A percentile compares a stretch with the other conserved stretches of the same genome.
phyloP scores from a whole-genome alignment of 345 rosid species.

The Boechera stricta region DNA sequence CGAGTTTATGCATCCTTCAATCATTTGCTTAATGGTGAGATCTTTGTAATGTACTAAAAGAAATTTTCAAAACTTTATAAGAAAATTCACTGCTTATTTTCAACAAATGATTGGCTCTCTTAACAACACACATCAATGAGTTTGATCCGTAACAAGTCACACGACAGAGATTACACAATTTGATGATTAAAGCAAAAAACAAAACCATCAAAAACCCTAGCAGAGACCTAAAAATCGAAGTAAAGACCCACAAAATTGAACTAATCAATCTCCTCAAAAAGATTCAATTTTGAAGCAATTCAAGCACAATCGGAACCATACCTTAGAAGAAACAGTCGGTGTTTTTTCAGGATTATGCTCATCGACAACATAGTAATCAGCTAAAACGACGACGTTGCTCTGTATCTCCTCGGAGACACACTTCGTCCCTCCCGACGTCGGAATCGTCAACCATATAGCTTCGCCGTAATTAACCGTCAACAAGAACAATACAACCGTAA shows the following conservation, averaged over 20 bases:
- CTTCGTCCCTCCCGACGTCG: slow-evolving; percentile 78
- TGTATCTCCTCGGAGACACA: slow-evolving; percentile 95
- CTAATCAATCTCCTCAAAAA: not conserved
- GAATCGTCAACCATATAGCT: slow-evolving; percentile 82
- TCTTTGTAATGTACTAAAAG: not conserved
- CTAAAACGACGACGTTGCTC: slow-evolving; percentile 76
- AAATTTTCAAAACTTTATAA: not conserved
- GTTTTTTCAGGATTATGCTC: slow-evolving; percentile 57
- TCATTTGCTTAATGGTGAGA: not conserved
- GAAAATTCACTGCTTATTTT: not conserved
- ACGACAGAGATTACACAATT: slow-evolving; percentile 4
- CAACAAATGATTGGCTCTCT: slow-evolving; percentile 14
- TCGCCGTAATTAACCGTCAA: slow-evolving; percentile 44
- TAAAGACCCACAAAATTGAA: slow-evolving; percentile 7
- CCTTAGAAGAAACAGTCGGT: slow-evolving; percentile 63
- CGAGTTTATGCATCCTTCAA: not conserved
- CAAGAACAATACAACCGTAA: slow-evolving; percentile 35
- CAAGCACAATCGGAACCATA: slow-evolving; percentile 36
- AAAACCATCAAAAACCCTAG: slow-evolving; percentile 10
- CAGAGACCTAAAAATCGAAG: not conserved
- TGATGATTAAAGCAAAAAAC: not conserved
- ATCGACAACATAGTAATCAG: slow-evolving; percentile 75
- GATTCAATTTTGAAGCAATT: not conserved
- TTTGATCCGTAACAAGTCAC: slow-evolving; percentile 14
- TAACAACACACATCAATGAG: slow-evolving; percentile 22